Evolutionary conservation across 2,329 filamentous ascomycete genomes (phyloP).

Genomic region (Lachnellula occidentalis): DNA sequence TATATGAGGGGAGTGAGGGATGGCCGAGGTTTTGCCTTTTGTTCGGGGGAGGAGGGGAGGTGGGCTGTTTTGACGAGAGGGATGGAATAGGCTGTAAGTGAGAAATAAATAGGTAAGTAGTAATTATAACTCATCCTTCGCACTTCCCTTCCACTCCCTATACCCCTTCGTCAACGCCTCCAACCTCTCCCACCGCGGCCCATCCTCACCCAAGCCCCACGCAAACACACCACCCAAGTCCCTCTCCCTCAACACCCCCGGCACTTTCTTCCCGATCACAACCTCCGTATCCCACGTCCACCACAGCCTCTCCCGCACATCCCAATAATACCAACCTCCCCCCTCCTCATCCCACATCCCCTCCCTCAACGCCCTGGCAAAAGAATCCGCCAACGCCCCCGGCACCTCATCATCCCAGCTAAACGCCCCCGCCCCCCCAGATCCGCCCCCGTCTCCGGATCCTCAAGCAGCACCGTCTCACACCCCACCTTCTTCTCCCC

Average conservation of each 20-base stretch:
- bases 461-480: constrained; percentile 50
- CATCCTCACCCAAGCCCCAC: constrained; percentile 69
- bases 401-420: constrained; percentile 55
- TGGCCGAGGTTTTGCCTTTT: too few relatives aligned
- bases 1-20: too few relatives aligned
- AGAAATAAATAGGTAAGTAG: too few relatives aligned
- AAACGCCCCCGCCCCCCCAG: constrained; percentile 53
- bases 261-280: constrained; percentile 57
- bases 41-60: too few relatives aligned
- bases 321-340: constrained; percentile 67
- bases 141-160: neutral
- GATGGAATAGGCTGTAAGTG: too few relatives aligned
- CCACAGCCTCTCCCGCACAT: constrained; percentile 53
- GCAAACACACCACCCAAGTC: constrained; percentile 67
- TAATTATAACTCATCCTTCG: constrained; percentile 5
- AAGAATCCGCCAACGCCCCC: constrained; percentile 49
- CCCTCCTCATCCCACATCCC: constrained; percentile 50
- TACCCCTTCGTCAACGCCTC: constrained; percentile 33
- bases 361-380: constrained; percentile 46
- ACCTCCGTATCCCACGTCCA: constrained; percentile 68
- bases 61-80: too few relatives aligned
- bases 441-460: constrained; percentile 51
- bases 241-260: constrained; percentile 49
- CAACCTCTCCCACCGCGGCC: constrained; percentile 38
- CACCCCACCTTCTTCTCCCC: constrained; percentile 42